phyloP scores from a whole-genome alignment of 768 basidiomycete genomes.

The Suillus hirtellus region DNA sequence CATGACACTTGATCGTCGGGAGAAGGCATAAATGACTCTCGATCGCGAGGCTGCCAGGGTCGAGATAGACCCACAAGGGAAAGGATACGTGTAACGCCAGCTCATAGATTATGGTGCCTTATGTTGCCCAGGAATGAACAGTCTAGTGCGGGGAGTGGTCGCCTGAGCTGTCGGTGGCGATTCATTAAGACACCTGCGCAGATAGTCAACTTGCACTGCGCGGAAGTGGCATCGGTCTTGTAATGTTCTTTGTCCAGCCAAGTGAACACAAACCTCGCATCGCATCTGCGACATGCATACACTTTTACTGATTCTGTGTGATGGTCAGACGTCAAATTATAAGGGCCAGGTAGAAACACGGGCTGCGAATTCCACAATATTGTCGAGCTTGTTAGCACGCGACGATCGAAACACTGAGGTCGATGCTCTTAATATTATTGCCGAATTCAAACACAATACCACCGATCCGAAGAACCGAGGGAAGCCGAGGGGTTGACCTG shows the following conservation, averaged over 20 bases:
- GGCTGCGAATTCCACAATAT: constrained; percentile 54
- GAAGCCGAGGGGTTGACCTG: constrained; percentile 64
- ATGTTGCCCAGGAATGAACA: not conserved
- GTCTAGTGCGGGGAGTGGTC: not conserved
- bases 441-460: constrained; percentile 96
- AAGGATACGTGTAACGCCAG: not conserved
- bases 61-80: not conserved
- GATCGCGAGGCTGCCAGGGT: not conserved
- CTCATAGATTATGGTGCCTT: not conserved
- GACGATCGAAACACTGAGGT: constrained; percentile 82
- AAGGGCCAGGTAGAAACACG: constrained; percentile 38
- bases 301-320: not conserved
- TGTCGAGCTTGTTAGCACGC: constrained; percentile 93
- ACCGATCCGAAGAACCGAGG: constrained; percentile 41
- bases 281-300: not conserved
- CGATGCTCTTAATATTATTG: constrained; percentile 82
- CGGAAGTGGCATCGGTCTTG: not conserved
- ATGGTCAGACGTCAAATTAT: not conserved
- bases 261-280: not conserved
- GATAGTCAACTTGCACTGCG: not conserved
- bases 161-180: not conserved
- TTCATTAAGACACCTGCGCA: not conserved
- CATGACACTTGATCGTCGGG: not conserved
- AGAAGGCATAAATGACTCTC: not conserved
- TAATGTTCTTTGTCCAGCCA: not conserved